phyloP scores from a whole-genome alignment of 768 basidiomycete species.

The Cyathus striatus region DNA sequence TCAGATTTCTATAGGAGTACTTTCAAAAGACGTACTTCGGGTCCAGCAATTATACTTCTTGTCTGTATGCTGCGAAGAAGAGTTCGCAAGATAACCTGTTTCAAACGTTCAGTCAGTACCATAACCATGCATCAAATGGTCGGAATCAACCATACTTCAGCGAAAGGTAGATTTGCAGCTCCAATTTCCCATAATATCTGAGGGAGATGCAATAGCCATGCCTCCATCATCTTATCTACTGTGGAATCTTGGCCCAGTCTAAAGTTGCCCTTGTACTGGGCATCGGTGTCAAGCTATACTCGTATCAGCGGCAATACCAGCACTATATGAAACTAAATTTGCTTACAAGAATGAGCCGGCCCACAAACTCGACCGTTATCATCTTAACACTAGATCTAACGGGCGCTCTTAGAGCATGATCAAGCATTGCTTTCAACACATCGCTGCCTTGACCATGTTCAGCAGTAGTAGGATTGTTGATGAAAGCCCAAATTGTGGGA shows the following conservation, averaged over 20 bases:
- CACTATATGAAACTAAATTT: not conserved
- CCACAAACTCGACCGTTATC: slow-evolving; percentile 71
- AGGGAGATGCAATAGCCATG: slow-evolving; percentile 76
- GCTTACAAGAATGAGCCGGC: slow-evolving; percentile 63
- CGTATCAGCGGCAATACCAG: not conserved
- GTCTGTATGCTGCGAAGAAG: too few relatives aligned
- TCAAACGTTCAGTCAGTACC: slow-evolving; percentile 1
- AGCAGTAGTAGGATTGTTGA: slow-evolving; percentile 36
- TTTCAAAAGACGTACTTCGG: too few relatives aligned
- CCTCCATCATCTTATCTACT: slow-evolving; percentile 32
- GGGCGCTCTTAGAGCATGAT: slow-evolving; percentile 57
- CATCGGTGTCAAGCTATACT: slow-evolving; percentile 54
- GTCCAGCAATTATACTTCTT: too few relatives aligned
- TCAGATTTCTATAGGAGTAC: too few relatives aligned
- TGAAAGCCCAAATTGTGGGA: slow-evolving; percentile 74
- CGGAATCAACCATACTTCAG: slow-evolving; percentile 44
- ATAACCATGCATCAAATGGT: not conserved
- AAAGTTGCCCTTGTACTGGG: slow-evolving; percentile 47
- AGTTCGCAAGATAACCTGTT: slow-evolving; percentile 52
- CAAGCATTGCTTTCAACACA: slow-evolving; percentile 52
- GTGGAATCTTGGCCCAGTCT: slow-evolving; percentile 21
- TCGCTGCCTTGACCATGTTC: slow-evolving; percentile 9
- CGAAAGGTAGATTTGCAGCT: slow-evolving; percentile 42
- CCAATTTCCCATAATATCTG: slow-evolving; percentile 85
- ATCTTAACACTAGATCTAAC: slow-evolving; percentile 63